phyloP scores from a whole-genome alignment of 257 asterid species.

The Solanum neorickii region DNA sequence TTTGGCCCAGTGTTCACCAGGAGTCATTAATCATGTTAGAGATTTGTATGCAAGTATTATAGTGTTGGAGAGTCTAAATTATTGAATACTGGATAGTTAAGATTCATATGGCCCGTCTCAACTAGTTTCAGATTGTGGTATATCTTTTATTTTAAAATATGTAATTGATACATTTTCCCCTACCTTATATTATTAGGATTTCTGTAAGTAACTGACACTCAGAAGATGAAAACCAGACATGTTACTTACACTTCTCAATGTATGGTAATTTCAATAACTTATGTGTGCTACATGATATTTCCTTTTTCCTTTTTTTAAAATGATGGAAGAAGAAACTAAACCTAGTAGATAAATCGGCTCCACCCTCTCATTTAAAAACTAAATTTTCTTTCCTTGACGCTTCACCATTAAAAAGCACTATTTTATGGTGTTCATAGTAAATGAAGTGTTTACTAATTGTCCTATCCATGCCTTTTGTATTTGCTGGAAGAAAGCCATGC shows the following conservation, averaged over 20 bases:
- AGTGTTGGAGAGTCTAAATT: neutral
- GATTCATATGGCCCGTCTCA: neutral
- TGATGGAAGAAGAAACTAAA: neutral
- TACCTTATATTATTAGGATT: neutral
- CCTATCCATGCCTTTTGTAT: conserved; percentile 8
- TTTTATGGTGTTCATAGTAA: neutral
- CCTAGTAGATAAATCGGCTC: neutral
- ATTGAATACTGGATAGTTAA: neutral
- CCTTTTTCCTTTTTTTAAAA: neutral
- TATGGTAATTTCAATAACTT: neutral
- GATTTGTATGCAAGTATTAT: neutral
- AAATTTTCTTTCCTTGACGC: neutral
- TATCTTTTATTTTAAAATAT: neutral
- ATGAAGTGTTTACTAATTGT: neutral
- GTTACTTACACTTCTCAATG: neutral
- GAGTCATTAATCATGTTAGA: neutral
- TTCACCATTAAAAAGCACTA: neutral
- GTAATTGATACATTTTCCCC: neutral
- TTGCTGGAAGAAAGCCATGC: conserved; percentile 88
- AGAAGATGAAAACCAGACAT: neutral
- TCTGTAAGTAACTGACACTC: neutral
- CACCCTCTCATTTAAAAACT: neutral
- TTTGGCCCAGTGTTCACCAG: neutral
- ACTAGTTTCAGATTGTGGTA: neutral
- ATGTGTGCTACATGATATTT: neutral